Percentiles rank a stretch among this genome's conserved stretches.
phyloP scores from a whole-genome alignment of 768 basidiomycete species.

The Suillus weaverae region DNA sequence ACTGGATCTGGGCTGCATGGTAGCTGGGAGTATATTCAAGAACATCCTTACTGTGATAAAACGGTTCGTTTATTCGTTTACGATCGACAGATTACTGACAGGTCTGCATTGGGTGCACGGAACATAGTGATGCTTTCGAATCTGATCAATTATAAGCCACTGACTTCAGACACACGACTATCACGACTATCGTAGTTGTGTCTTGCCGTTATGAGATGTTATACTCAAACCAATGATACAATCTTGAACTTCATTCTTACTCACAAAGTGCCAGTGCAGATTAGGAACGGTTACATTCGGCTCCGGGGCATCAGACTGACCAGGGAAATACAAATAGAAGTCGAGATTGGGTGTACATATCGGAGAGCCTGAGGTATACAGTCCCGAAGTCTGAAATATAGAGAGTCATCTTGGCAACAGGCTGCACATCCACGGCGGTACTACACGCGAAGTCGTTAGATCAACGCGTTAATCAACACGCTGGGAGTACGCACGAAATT shows the following conservation, averaged over 20 bases:
- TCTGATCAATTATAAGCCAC: not conserved
- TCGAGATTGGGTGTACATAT: not conserved
- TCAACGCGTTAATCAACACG: not conserved
- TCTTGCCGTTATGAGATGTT: not conserved
- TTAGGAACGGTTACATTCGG: not conserved
- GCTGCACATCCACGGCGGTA: not conserved
- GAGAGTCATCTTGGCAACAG: not conserved
- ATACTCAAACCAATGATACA: not conserved
- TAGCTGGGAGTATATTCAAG: not conserved
- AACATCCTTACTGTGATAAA: not conserved
- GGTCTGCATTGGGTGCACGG: not conserved
- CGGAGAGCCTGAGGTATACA: not conserved
- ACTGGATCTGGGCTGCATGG: not conserved
- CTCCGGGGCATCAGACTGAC: not conserved
- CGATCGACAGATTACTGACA: not conserved
- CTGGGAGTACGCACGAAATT: not conserved
- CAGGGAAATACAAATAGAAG: not conserved
- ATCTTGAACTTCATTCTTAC: not conserved
- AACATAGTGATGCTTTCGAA: not conserved
- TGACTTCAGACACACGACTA: not conserved
- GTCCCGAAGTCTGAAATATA: not conserved
- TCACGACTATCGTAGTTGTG: not conserved
- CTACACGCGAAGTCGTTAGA: not conserved
- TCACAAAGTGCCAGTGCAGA: not conserved
- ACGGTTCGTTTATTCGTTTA: not conserved